Evolutionary conservation across 176 grass and related monocot species (phyloP).

Genomic region (Juncus inflexus): DNA sequence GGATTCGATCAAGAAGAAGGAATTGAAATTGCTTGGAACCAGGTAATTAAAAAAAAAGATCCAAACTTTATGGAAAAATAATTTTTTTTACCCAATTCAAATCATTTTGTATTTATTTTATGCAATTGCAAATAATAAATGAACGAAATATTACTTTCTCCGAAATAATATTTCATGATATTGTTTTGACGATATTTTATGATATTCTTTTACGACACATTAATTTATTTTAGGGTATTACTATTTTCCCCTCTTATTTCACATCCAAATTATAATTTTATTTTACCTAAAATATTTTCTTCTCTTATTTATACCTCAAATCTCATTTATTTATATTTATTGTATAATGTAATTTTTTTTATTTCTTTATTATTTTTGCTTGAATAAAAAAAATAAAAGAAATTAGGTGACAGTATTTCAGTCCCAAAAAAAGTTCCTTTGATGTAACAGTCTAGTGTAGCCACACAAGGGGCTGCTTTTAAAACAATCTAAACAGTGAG

Average conservation of each 20-base stretch:
- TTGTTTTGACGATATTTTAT: not conserved
- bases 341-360: too few relatives aligned
- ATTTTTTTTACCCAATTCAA: not conserved
- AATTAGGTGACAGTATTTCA: too few relatives aligned
- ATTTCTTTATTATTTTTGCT: too few relatives aligned
- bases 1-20: constrained; percentile 97
- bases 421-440: too few relatives aligned
- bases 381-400: too few relatives aligned
- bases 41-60: constrained; percentile 5
- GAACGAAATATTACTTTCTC: not conserved
- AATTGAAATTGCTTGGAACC: constrained; percentile 98
- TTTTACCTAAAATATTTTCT: too few relatives aligned
- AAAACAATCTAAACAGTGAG: too few relatives aligned
- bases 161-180: not conserved
- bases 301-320: too few relatives aligned
- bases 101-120: not conserved
- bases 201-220: not conserved
- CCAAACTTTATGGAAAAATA: too few relatives aligned
- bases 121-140: constrained; percentile 3
- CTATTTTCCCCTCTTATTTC: not conserved
- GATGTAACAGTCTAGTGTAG: too few relatives aligned
- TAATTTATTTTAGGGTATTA: not conserved
- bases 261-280: not conserved
- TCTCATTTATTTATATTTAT: too few relatives aligned
- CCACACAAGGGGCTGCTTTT: too few relatives aligned